These are phyloP conservation scores for Gillenia trifoliata DNA, from an alignment of 306 rosid species.

Conservation along the genomic window DNA sequence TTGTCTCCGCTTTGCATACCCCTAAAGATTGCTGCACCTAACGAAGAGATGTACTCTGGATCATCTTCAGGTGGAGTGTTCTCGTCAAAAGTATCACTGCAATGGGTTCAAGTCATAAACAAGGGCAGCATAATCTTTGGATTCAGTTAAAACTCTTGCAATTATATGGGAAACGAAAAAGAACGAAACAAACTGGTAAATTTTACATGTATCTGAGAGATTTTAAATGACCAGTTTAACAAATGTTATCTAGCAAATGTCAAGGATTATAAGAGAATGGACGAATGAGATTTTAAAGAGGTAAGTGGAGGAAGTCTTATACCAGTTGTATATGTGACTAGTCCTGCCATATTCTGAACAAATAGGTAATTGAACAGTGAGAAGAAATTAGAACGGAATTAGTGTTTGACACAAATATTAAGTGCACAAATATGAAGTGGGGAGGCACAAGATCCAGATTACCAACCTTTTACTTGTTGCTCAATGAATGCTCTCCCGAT, in stretches of 20 bases:
- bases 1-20: constrained; percentile 85
- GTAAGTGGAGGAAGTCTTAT: constrained; percentile 21
- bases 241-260: not conserved
- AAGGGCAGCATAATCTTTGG: not conserved
- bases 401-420: constrained; percentile 7
- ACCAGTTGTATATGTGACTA: constrained; percentile 90
- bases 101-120: constrained; percentile 25
- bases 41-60: constrained; percentile 75
- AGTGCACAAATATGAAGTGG: not conserved
- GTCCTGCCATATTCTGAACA: constrained; percentile 74
- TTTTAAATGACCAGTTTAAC: not conserved
- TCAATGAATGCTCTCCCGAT: constrained; percentile 79
- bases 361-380: constrained; percentile 24
- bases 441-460: constrained; percentile 11
- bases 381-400: constrained; percentile 26
- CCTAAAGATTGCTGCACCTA: constrained; percentile 69
- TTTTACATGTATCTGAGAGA: not conserved
- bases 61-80: constrained; percentile 89
- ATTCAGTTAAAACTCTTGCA: not conserved
- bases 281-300: not conserved
- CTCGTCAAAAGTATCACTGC: constrained; percentile 92
- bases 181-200: not conserved
- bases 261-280: not conserved
- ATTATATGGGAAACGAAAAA: not conserved
- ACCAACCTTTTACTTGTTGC: constrained; percentile 71